phyloP scores from a whole-genome alignment of 1,284 basidiomycete genomes.

The Moniliella sp. region DNA sequence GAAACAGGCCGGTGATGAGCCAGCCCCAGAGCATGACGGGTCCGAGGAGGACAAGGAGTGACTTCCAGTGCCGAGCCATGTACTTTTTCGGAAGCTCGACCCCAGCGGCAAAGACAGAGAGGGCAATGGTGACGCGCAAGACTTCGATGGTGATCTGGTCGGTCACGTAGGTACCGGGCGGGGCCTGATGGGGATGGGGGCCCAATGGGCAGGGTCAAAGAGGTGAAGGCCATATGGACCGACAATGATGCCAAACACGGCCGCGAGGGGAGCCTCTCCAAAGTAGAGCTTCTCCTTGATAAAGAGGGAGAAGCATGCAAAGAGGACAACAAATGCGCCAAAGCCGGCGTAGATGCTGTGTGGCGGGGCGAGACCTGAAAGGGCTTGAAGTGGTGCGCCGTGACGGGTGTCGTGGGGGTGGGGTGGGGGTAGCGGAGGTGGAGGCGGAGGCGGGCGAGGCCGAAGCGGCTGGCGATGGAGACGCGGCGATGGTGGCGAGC shows the following conservation, averaged over 20 bases:
- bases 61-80: slow-evolving; percentile 21
- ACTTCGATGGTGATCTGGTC: slow-evolving; percentile 45
- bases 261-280: slow-evolving; percentile 26
- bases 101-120: slow-evolving; percentile 35
- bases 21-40: slow-evolving; percentile 36
- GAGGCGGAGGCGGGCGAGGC: too few relatives aligned
- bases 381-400: slow-evolving; percentile 13
- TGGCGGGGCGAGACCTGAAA: slow-evolving; percentile 35
- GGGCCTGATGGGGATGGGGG: slow-evolving; percentile 10
- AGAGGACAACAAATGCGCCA: slow-evolving; percentile 36
- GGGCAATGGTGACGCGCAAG: slow-evolving; percentile 39
- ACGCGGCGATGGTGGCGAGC: too few relatives aligned
- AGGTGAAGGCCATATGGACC: slow-evolving; percentile 27
- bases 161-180: slow-evolving; percentile 36
- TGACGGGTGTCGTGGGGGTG: too few relatives aligned
- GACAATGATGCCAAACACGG: slow-evolving; percentile 38
- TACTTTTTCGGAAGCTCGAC: slow-evolving; percentile 34
- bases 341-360: slow-evolving; percentile 26
- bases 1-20: slow-evolving; percentile 33
- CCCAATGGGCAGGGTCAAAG: slow-evolving; percentile 25
- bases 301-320: slow-evolving; percentile 75
- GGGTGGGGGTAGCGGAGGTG: too few relatives aligned
- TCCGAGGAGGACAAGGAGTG: slow-evolving; percentile 30
- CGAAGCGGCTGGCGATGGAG: too few relatives aligned
- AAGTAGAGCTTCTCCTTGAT: slow-evolving; percentile 27